Conservation (phyloP, 257 asterid species). For the Solanum pinnatisectum region DNA sequence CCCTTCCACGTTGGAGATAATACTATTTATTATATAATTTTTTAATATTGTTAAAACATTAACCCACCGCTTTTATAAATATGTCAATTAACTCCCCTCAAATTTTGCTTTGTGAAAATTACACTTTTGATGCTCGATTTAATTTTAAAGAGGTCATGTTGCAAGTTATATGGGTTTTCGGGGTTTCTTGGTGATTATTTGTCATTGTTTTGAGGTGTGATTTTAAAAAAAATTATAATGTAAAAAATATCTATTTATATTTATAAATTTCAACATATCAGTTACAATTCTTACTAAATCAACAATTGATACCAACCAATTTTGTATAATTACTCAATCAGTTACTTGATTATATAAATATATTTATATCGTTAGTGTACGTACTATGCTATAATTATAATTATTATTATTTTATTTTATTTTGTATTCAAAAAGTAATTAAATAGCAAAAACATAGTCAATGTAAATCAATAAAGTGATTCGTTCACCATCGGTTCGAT, state of each 20-base stretch:
- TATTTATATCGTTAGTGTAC: neutral
- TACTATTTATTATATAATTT: neutral
- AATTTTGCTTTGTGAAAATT: neutral
- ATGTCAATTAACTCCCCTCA: neutral
- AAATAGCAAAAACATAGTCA: fast-evolving
- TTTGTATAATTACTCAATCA: neutral
- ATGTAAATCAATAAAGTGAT: neutral
- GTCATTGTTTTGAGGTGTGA: neutral
- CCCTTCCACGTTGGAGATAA: neutral
- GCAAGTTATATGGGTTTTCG: neutral
- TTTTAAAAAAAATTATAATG: neutral
- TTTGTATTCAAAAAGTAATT: no score
- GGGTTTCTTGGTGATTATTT: neutral
- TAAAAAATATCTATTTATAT: neutral
- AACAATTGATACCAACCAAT: neutral
- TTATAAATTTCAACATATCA: neutral
- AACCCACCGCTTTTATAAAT: neutral
- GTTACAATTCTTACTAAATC: neutral
- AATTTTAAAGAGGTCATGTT: neutral
- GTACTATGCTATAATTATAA: no score
- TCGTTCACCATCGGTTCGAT: fast-evolving
- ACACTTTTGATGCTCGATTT: neutral
- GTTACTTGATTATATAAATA: neutral
- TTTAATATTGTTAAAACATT: neutral
- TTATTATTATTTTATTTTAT: neutral